These are phyloP conservation scores for Cicer pinnatifidum DNA, from an alignment of 306 rosid species.

Conservation along the genomic window DNA sequence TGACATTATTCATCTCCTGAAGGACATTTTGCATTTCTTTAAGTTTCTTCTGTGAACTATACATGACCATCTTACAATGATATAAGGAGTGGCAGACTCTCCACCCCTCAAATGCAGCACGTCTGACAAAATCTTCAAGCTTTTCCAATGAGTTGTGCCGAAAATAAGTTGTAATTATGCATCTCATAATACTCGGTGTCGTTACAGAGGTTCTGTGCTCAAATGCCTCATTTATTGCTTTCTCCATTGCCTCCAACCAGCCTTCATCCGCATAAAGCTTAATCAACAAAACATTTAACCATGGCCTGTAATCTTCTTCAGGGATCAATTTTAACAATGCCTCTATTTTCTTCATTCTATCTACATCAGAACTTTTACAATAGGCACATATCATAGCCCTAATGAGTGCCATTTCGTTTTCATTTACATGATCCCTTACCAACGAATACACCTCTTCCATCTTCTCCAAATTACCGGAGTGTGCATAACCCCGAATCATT, in stretches of 20 bases:
- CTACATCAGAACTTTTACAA: conserved; percentile 61
- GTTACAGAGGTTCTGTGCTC: conserved; percentile 51
- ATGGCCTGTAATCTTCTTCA: conserved; percentile 64
- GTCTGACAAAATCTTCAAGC: conserved; percentile 61
- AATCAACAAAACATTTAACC: conserved; percentile 78
- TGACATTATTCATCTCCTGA: conserved; percentile 61
- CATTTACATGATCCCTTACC: conserved; percentile 53
- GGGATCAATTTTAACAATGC: conserved; percentile 63
- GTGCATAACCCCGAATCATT: conserved; percentile 86
- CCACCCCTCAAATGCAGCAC: conserved; percentile 75
- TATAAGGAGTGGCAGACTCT: conserved; percentile 65
- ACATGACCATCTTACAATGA: conserved; percentile 84
- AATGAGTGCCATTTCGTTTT: conserved; percentile 51
- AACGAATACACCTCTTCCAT: conserved; percentile 72
- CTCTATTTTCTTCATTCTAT: conserved; percentile 62
- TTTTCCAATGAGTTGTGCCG: conserved; percentile 65
- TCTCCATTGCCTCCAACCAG: conserved; percentile 72
- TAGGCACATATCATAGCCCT: conserved; percentile 85
- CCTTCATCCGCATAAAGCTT: conserved; percentile 68
- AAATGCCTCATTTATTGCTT: conserved; percentile 72
- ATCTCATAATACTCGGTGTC: conserved; percentile 48
- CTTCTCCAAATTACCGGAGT: conserved; percentile 65
- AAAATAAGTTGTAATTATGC: conserved; percentile 65
- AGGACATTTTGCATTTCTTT: conserved; percentile 69
- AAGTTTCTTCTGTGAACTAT: conserved; percentile 59